Evolutionary conservation across 257 asterid genomes (phyloP).

Genomic region (Fraxinus anomala): DNA sequence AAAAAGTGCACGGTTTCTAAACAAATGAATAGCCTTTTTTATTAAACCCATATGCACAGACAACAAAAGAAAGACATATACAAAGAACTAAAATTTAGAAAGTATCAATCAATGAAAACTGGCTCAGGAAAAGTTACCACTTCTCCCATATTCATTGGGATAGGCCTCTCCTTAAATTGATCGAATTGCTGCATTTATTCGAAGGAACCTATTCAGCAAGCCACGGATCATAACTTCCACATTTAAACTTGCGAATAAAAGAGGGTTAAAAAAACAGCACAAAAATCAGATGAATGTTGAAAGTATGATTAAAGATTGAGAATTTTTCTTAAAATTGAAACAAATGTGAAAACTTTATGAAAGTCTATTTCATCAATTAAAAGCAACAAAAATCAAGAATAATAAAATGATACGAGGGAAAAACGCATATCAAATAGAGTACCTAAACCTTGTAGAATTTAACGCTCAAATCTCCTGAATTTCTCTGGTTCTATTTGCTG

Average conservation of each 20-base stretch:
- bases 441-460: neutral
- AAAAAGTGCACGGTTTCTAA: neutral
- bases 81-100: neutral
- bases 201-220: slow-evolving; percentile 28
- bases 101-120: neutral
- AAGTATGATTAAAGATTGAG: neutral
- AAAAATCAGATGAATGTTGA: neutral
- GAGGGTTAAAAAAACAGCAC: neutral
- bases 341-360: neutral
- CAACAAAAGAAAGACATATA: neutral
- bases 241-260: neutral
- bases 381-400: neutral
- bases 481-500: neutral
- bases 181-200: slow-evolving; percentile 46
- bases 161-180: slow-evolving; percentile 43
- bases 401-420: neutral
- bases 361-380: neutral
- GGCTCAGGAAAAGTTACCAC: slow-evolving; percentile 35
- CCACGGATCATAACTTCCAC: slow-evolving; percentile 4
- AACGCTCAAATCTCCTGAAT: neutral
- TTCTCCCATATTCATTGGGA: slow-evolving; percentile 40
- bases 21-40: slow-evolving; percentile 1
- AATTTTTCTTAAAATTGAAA: no score
- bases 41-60: neutral
- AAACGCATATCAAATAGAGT: neutral